Conservation (phyloP, 2,329 filamentous ascomycete species). For the Trichoderma pleuroti region DNA sequence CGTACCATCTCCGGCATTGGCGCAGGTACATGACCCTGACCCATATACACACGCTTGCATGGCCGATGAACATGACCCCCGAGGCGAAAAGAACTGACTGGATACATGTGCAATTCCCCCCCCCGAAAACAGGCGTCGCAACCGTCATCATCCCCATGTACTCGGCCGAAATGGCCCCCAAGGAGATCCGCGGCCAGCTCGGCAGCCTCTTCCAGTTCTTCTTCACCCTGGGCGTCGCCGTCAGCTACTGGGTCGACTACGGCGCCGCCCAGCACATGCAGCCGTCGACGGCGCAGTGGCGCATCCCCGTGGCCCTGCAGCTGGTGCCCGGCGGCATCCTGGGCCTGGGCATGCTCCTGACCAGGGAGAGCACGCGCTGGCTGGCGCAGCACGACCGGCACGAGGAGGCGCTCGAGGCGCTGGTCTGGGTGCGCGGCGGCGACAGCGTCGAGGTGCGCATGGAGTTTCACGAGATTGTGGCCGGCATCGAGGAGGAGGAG, state of each 20-base stretch:
- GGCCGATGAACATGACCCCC: too few species aligned
- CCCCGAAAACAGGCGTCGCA: slow-evolving; percentile 22
- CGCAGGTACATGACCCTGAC: slow-evolving; percentile 31
- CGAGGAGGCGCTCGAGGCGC: slow-evolving; percentile 44
- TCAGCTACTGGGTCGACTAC: slow-evolving; percentile 46
- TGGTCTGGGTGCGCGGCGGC: slow-evolving; percentile 51
- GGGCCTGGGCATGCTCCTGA: slow-evolving; percentile 46
- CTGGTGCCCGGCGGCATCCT: slow-evolving; percentile 46
- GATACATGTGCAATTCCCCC: not conserved
- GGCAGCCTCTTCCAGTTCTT: slow-evolving; percentile 45
- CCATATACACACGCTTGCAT: not conserved
- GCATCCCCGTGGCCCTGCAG: slow-evolving; percentile 46
- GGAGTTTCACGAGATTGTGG: slow-evolving; percentile 39
- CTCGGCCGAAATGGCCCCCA: slow-evolving; percentile 45
- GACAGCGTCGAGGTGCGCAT: slow-evolving; percentile 25
- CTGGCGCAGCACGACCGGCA: slow-evolving; percentile 42
- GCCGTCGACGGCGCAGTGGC: slow-evolving; percentile 44
- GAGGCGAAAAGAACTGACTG: not conserved
- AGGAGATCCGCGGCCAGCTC: slow-evolving; percentile 42
- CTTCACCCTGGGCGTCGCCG: slow-evolving; percentile 42
- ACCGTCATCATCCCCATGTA: slow-evolving; percentile 46
- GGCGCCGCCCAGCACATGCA: slow-evolving; percentile 40
- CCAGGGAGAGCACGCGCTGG: slow-evolving; percentile 47
- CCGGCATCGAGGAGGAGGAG: slow-evolving; percentile 46
- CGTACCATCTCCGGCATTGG: slow-evolving; percentile 37